These are phyloP conservation scores for Pyrus hybrid DNA, from an alignment of 331 rosid species.

Conservation along the genomic window DNA sequence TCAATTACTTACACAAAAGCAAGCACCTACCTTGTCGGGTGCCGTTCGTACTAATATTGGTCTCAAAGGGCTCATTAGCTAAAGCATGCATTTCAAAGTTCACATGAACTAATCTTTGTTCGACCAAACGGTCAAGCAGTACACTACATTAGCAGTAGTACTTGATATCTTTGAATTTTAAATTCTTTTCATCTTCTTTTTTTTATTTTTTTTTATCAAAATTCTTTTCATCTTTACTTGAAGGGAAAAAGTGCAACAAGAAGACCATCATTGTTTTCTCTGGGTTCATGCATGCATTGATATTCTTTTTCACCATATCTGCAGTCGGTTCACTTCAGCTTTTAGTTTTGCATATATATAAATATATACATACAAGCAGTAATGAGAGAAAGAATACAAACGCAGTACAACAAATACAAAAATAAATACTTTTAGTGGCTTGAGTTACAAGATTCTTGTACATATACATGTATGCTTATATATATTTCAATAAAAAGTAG, in stretches of 20 bases:
- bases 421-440: background rate
- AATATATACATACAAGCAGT: background rate
- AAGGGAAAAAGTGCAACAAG: background rate
- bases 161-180: background rate
- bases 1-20: background rate
- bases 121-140: background rate
- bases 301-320: background rate
- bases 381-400: background rate
- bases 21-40: constrained; percentile 32
- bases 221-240: background rate
- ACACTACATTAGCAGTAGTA: background rate
- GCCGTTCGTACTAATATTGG: background rate
- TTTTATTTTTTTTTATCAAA: too few species aligned
- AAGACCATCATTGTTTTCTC: background rate
- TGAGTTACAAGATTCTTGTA: too few species aligned
- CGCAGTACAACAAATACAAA: background rate
- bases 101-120: background rate
- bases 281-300: background rate
- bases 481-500: background rate
- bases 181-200: constrained; percentile 7
- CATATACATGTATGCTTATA: background rate
- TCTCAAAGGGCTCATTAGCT: constrained; percentile 16
- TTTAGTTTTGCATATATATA: background rate
- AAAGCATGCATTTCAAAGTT: background rate
- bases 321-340: background rate